A percentile compares a stretch with the other conserved stretches of the same genome.
phyloP scores from a whole-genome alignment of 441 rosid species.

The Bruguiera hainesii region DNA sequence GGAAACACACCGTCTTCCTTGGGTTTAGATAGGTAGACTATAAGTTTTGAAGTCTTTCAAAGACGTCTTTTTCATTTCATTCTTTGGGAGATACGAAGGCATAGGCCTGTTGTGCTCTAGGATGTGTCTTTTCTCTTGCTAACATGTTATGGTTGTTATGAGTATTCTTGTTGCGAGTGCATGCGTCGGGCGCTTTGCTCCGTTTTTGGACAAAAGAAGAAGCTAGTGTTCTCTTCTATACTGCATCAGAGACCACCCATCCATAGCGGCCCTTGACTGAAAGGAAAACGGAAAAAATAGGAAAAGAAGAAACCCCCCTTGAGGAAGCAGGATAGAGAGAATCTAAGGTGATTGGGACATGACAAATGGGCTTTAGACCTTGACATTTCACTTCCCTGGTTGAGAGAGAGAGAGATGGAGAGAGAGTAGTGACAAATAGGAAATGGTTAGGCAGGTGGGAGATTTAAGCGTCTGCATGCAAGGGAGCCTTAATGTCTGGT shows the following conservation, averaged over 20 bases:
- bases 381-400: slow-evolving; percentile 31
- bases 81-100: slow-evolving; percentile 10
- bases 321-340: slow-evolving; percentile 37
- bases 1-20: slow-evolving; percentile 6
- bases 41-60: slow-evolving; percentile 6
- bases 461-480: slow-evolving; percentile 13
- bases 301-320: slow-evolving; percentile 16
- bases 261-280: slow-evolving; percentile 19
- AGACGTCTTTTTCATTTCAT: not conserved
- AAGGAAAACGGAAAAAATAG: not conserved
- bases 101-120: slow-evolving; percentile 3
- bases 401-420: not conserved
- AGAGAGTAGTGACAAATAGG: slow-evolving; percentile 20
- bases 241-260: not conserved
- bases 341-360: slow-evolving; percentile 47
- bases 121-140: not conserved
- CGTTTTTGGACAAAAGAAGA: slow-evolving; percentile 16
- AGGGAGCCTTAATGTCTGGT: slow-evolving; percentile 17
- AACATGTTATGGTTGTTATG: not conserved
- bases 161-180: not conserved
- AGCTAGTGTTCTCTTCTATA: slow-evolving; percentile 8
- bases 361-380: slow-evolving; percentile 33
- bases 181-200: not conserved
- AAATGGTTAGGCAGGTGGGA: not conserved
- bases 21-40: not conserved